Percentiles rank a stretch among this genome's conserved stretches.
Evolutionary conservation across 116 monocot genomes (phyloP).

Genomic region (Posidonia oceanica): DNA sequence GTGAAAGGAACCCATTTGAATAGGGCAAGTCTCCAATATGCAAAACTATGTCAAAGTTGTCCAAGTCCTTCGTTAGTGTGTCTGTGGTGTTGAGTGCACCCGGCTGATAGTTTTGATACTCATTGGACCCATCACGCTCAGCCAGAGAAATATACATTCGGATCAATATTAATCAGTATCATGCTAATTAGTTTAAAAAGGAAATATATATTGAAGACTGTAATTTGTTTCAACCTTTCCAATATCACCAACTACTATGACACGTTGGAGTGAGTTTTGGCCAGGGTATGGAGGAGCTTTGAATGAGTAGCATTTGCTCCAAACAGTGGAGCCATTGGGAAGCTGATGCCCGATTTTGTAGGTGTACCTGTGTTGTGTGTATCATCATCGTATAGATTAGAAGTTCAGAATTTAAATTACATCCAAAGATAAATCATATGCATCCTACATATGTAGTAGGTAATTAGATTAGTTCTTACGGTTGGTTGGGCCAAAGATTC

Average conservation of each 20-base stretch:
- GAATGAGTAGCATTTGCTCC: conserved; percentile 28
- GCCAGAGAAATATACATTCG: conserved; percentile 1
- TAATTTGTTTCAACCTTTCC: conserved; percentile 28
- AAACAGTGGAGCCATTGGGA: conserved; percentile 17
- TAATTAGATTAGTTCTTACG: conserved; percentile 9
- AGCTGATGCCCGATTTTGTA: conserved; percentile 34
- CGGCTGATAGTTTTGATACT: conserved; percentile 19
- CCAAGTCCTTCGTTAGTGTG: conserved; percentile 14
- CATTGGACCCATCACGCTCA: conserved; percentile 26
- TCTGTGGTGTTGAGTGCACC: conserved; percentile 27
- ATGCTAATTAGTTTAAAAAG: background rate
- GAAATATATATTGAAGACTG: too few relatives aligned
- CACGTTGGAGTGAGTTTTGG: conserved; percentile 38
- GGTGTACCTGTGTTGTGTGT: conserved; percentile 12
- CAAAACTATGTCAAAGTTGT: conserved; percentile 15
- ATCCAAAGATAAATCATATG: background rate
- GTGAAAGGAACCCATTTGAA: conserved; percentile 25
- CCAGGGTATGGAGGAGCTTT: conserved; percentile 44
- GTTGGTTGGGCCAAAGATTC: conserved; percentile 46
- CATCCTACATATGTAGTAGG: background rate
- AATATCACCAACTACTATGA: conserved; percentile 36
- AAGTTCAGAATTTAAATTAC: background rate
- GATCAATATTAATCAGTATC: too few relatives aligned
- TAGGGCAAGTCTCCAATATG: conserved; percentile 34
- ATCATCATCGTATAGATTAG: background rate